Evolutionary conservation across 352 stramenopile genomes (phyloP).

Genomic region (Peronosclerospora sorghi): DNA sequence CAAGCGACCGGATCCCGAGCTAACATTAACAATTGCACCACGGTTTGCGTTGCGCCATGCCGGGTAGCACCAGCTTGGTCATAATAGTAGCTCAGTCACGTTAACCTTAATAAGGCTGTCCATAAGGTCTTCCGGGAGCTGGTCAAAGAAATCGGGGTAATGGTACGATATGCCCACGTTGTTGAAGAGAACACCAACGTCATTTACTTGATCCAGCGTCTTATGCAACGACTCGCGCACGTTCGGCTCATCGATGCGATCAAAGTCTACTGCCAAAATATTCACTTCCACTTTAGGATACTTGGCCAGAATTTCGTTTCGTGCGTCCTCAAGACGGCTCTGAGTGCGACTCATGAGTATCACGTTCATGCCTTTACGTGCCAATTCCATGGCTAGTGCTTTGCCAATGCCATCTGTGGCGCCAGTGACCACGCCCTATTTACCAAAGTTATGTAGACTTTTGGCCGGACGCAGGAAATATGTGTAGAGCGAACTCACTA

Average conservation of each 20-base stretch:
- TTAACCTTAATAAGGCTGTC: constrained; percentile 87
- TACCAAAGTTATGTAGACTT: too few relatives aligned
- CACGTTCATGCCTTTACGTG: too few relatives aligned
- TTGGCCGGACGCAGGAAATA: too few relatives aligned
- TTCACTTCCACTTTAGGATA: constrained; percentile 84
- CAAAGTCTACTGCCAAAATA: constrained; percentile 91
- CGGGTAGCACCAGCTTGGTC: too few relatives aligned
- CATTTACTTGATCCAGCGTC: constrained; percentile 37
- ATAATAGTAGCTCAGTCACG: constrained; percentile 62
- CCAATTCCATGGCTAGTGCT: too few relatives aligned
- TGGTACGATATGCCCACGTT: constrained; percentile 99
- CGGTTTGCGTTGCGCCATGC: constrained; percentile 92
- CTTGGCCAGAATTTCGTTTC: constrained; percentile 90
- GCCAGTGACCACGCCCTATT: constrained; percentile 96
- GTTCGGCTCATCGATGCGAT: constrained; percentile 70
- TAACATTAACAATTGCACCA: constrained; percentile 96
- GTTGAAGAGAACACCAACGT: constrained; percentile 99
- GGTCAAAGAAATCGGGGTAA: constrained; percentile 96
- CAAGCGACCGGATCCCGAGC: too few relatives aligned
- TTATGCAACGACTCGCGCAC: constrained; percentile 45
- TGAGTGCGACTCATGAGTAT: too few relatives aligned
- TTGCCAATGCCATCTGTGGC: constrained; percentile 92
- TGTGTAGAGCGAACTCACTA: too few relatives aligned
- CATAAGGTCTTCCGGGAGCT: constrained; percentile 91
- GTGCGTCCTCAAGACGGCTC: constrained; percentile 90